Base-by-base conservation (phyloP, 2,329 filamentous ascomycete genomes). In the Epichloe sibirici region DNA sequence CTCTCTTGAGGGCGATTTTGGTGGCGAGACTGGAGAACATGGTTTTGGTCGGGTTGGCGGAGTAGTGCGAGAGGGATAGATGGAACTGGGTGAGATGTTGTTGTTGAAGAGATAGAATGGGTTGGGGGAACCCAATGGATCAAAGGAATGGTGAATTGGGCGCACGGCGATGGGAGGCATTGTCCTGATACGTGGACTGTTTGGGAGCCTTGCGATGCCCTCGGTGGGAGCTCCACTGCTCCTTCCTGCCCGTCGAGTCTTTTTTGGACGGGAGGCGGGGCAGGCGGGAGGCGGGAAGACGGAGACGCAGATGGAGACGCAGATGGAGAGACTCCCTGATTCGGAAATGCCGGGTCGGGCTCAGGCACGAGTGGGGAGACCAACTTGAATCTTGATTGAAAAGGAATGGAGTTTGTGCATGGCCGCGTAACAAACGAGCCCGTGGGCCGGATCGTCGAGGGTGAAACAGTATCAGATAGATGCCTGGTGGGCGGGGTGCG, bases 1-100 rank as follows among this genome's bases (percentile, higher is more conserved):
- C 72, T 62, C 78, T 80, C 57, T 72, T 77, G 58, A 82, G 69
- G 55, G 78, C 79, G 57, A 81, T 66, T 65, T 82, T 82, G 45
- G 78, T 77, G 15, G 74, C 73, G 53, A 82, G 66, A 57, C 69
- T 75, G 59, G 74, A 73, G 61, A 82, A 73, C 78, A 81, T 82
- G 60, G 66, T 51, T 46, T 46, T 40, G 25, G 40, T 12, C 42
- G 11, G 52, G 35, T 15, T 37, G n/a, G 42, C 42, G 42, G 11
- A 9, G 47, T 34, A 23, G 42, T 38, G n/a, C 15, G 13, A 35
- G 44, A 11, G 44, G 44, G 8, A 9, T 31, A 8, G 28, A 5
- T 21, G 17, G 17, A 21, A 21, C 17, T 21, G 17, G 13, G 3
- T 21, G 28, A 46, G 25, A 31, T 28, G 25, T 21, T 12, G 21